Conservation (phyloP, 2,329 filamentous ascomycete genomes). For the Colletotrichum nymphaeae region DNA sequence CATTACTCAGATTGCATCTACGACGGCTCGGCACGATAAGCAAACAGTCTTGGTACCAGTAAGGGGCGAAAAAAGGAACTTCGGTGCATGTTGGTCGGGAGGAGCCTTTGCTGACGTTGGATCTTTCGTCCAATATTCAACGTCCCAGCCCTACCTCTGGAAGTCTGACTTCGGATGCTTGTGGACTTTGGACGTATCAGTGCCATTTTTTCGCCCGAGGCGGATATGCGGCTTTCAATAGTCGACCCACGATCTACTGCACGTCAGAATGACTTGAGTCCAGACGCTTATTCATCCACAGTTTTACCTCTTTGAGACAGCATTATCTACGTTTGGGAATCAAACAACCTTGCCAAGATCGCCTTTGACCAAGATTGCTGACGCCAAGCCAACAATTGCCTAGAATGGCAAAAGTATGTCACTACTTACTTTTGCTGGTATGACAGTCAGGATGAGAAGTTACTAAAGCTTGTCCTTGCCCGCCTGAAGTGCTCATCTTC, state of each 20-base stretch:
- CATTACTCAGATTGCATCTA: not conserved
- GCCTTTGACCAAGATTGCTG: not conserved
- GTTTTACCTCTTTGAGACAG: too few relatives aligned
- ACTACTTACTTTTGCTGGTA: not conserved
- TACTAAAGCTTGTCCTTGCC: too few relatives aligned
- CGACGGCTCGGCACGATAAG: not conserved
- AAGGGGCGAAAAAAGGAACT: not conserved
- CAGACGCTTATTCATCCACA: not conserved
- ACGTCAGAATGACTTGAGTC: too few relatives aligned
- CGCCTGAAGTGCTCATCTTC: too few relatives aligned
- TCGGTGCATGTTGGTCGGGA: not conserved
- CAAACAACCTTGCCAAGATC: not conserved
- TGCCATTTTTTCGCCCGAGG: too few relatives aligned
- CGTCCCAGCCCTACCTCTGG: not conserved
- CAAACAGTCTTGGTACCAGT: not conserved
- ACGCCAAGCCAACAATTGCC: not conserved
- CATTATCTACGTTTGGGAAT: not conserved
- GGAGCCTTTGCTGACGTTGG: slow-evolving; percentile 7
- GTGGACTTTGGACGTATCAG: not conserved
- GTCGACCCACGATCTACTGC: not conserved
- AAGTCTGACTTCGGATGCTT: slow-evolving; percentile 1
- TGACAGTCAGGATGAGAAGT: too few relatives aligned
- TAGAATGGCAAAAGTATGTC: too few relatives aligned
- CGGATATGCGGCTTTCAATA: not conserved
- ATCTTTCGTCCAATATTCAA: not conserved